Percentiles rank a stretch among this genome's conserved stretches.
These are phyloP conservation scores for Chimonanthus salicifolius DNA, from an alignment of 164 flowering plant species.

Conservation along the genomic window DNA sequence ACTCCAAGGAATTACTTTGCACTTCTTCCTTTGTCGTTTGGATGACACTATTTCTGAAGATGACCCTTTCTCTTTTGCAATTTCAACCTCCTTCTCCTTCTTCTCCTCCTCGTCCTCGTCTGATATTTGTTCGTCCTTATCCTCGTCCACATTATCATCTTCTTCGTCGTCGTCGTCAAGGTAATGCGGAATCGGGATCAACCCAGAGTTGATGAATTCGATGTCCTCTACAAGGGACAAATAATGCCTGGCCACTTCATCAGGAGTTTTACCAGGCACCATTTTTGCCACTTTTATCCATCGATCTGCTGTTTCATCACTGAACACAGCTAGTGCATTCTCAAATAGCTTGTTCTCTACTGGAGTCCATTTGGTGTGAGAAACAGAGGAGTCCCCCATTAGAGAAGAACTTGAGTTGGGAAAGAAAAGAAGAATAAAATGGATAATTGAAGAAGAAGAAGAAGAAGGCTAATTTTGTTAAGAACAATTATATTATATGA, in stretches of 20 bases:
- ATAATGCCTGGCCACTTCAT: slow-evolving; percentile 22
- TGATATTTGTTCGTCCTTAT: not conserved
- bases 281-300: slow-evolving; percentile 21
- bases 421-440: no score
- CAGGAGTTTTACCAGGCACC: slow-evolving; percentile 28
- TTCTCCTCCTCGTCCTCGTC: not conserved
- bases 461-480: not conserved
- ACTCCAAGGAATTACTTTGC: slow-evolving; percentile 24
- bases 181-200: slow-evolving; percentile 16
- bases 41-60: not conserved
- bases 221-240: slow-evolving; percentile 25
- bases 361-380: slow-evolving; percentile 29
- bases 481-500: no score
- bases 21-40: not conserved
- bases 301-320: slow-evolving; percentile 8
- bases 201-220: slow-evolving; percentile 22
- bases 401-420: not conserved
- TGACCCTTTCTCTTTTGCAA: not conserved
- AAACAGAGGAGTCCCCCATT: not conserved
- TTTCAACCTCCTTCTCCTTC: slow-evolving; percentile 10
- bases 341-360: slow-evolving; percentile 39
- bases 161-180: not conserved
- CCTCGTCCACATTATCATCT: not conserved
- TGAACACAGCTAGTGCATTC: slow-evolving; percentile 19
- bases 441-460: no score